Evolutionary conservation across 441 rosid species (phyloP), one percentile per base, ranked within the genome.

Genomic region (Oxalis stricta): DNA sequence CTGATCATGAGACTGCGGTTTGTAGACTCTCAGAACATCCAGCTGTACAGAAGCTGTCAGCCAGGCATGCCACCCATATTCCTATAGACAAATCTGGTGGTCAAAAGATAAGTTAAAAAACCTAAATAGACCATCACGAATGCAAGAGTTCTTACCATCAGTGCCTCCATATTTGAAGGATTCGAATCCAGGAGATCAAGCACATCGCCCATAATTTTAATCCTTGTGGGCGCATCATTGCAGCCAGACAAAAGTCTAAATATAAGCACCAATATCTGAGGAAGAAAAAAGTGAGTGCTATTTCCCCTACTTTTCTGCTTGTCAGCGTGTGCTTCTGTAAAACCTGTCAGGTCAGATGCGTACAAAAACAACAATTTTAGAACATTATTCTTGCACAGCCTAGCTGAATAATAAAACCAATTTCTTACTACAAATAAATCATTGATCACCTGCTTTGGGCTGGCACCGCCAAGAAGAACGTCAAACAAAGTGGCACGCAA

Each of bases 391-490:
- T 26, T 26, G 7, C 7, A n/a, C n/a, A n/a, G n/a, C n/a, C n/a
- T 31, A 53, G 20, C 23, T 5, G 13, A 22, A 43, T 41, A 31
- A 35, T 38, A 50, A 14, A 33, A 35, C n/a, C 20, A 41, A 33
- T 26, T n/a, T 34, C 53, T 34, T 44, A 9, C 3, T 47, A 38
- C 37, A 23, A 38, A 28, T 36, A 59, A 48, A 53, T 44, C 57
- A 46, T 50, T 43, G 47, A 41, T 41, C 50, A 89, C 99, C 99
- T 92, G 99, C 72, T 78, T 86, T 38, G 99, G 99, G 65, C 99
- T 92, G 50, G 99, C 99, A 59, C 99, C 96, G 41, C 99, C 99
- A 55, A 92, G 93, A 75, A 92, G 99, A 60, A 84, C 88, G 58
- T 92, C 99, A 43, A 86, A 86, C 77, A 92, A 76, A 63, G 92